Base-by-base conservation (phyloP, 129 eudicot genomes). In the Artemisia annua region DNA sequence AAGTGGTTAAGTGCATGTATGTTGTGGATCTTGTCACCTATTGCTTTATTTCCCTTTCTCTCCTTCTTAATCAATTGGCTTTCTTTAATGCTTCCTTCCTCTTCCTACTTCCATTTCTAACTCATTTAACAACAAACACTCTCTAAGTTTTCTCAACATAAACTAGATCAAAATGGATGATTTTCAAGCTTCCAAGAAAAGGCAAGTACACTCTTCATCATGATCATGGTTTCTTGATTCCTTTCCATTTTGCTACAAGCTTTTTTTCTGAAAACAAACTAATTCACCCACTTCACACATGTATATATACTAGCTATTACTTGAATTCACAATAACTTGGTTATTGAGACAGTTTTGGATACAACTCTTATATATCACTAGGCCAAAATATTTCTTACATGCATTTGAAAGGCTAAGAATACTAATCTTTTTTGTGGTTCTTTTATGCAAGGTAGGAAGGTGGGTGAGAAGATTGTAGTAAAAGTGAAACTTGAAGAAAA, bases 121-220 rank as follows among this genome's bases (percentile, higher is more conserved):
- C 55, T 26, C 70, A 61, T 62, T 43, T 70, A 35, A 60, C 60
- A 48, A 28, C 61, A 55, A 7, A 53, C 39, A 64, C 64, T 75
- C 28, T 66, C 43, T 63, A 15, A 57, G 18, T 20, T 22, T 49
- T 54, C 52, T 67, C 68, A 48, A 63, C 69, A 60, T 71, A 62
- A 62, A 70, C 67, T 50, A 65, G 76, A 81, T 66, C 67, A 65
- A 19, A 54, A 84, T 51, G 70, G 55, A 75, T 65, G 75, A 66
- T 57, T 70, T 76, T 67, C 89, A 79, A 63, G 81, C 87, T 77
- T 82, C 87, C 70, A 89, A 89, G 82, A 89, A 84, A 86, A 87
- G 90, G 96, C 83, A 78, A 78, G 81, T 28, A 63, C 30, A 67
- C 20, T 10, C 30, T 3, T 66, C 67, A 65, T 66, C 76, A 71